Conservation (phyloP, 129 eudicot species). For the Rutidosis leptorrhynchoides region DNA sequence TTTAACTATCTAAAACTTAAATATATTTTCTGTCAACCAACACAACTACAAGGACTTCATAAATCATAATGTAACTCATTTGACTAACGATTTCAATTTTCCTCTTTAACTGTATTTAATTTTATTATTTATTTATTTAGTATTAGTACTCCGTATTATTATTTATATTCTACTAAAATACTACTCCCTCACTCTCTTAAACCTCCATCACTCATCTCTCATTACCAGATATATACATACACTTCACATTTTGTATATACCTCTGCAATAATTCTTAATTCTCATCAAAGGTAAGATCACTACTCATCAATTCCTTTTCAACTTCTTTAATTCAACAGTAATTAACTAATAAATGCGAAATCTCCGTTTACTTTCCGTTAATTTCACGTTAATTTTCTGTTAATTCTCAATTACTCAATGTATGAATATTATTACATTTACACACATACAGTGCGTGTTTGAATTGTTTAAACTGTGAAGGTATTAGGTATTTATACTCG, state of each 20-base stretch:
- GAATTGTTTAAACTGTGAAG: background rate
- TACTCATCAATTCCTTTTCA: constrained; percentile 3
- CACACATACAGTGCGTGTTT: constrained; percentile 1
- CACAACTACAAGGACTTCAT: constrained; percentile 24
- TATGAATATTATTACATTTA: background rate
- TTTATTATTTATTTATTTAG: too few species aligned
- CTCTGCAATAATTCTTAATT: constrained; percentile 14
- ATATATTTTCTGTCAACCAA: constrained; percentile 8
- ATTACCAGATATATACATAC: constrained; percentile 23
- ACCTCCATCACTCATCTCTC: constrained; percentile 42
- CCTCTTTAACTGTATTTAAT: constrained; percentile 16
- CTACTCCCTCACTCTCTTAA: constrained; percentile 30
- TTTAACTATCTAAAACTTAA: background rate
- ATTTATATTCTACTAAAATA: constrained; percentile 10
- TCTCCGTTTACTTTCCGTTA: background rate
- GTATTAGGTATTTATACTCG: background rate
- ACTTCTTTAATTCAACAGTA: constrained; percentile 3
- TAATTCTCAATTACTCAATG: background rate
- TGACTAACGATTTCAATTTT: background rate
- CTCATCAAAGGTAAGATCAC: background rate
- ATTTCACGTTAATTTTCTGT: background rate
- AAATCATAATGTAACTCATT: background rate
- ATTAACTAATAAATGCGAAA: background rate
- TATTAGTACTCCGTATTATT: too few species aligned
- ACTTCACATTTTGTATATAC: constrained; percentile 20